Conservation (phyloP, 2,329 filamentous ascomycete genomes). For the Truncatella angustata region DNA sequence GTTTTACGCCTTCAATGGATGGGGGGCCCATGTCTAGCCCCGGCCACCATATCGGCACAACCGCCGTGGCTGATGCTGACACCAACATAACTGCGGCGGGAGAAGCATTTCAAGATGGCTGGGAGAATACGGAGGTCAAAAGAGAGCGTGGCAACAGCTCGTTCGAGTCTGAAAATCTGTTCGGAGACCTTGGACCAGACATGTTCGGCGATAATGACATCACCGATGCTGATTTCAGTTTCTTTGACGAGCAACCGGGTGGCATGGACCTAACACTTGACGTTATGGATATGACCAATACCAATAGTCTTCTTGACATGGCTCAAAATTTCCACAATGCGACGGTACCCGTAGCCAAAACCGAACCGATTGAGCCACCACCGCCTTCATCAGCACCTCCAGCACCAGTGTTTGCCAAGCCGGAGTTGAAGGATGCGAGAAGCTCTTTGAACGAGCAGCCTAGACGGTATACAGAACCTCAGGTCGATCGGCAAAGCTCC, state of each 20-base stretch:
- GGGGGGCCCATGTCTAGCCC: conserved; percentile 55
- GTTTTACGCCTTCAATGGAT: conserved; percentile 56
- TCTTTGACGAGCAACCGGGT: conserved; percentile 67
- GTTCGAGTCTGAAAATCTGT: conserved; percentile 57
- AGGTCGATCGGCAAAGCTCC: conserved; percentile 26
- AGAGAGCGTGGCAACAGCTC: conserved; percentile 41
- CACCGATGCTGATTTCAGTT: conserved; percentile 82
- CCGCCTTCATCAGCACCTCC: conserved; percentile 15
- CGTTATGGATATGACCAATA: conserved; percentile 25
- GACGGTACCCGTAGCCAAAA: conserved; percentile 11
- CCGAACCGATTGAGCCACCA: neutral
- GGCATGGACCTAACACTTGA: conserved; percentile 35
- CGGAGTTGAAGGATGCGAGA: conserved; percentile 57
- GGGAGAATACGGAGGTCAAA: conserved; percentile 43
- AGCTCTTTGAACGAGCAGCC: conserved; percentile 48
- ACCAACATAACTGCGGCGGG: conserved; percentile 23
- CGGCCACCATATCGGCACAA: conserved; percentile 36
- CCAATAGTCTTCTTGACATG: conserved; percentile 18
- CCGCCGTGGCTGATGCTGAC: conserved; percentile 37
- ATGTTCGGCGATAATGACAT: conserved; percentile 71
- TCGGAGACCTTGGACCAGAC: conserved; percentile 67
- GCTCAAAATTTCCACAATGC: conserved; percentile 12
- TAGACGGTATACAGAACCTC: conserved; percentile 23
- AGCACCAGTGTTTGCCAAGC: conserved; percentile 52
- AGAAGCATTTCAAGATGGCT: conserved; percentile 35